A percentile compares a stretch with the other conserved stretches of the same genome.
Conservation (phyloP, 768 basidiomycete genomes). For the Hygrophorus pudorinus region DNA sequence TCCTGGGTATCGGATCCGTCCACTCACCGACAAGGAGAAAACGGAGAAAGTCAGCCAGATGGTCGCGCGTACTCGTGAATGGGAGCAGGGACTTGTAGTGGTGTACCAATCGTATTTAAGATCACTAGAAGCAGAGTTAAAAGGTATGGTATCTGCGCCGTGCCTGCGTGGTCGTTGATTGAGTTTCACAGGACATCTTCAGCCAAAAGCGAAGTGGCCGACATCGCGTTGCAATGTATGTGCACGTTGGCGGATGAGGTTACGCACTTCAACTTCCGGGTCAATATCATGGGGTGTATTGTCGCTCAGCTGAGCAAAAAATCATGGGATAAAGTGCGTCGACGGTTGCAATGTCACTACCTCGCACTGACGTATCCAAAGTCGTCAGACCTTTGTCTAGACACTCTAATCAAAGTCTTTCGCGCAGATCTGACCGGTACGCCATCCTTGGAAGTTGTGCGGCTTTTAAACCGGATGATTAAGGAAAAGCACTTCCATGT, state of each 20-base stretch:
- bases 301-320: conserved; percentile 75
- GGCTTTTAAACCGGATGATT: conserved; percentile 89
- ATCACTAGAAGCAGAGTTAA: conserved; percentile 76
- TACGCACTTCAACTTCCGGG: conserved; percentile 94
- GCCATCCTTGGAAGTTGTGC: conserved; percentile 81
- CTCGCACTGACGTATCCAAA: conserved; percentile 21
- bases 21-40: conserved; percentile 84
- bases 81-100: conserved; percentile 86
- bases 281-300: conserved; percentile 84
- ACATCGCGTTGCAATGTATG: conserved; percentile 73
- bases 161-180: not conserved
- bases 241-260: conserved; percentile 75
- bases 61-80: conserved; percentile 83
- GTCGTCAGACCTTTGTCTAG: conserved; percentile 80
- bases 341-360: conserved; percentile 7
- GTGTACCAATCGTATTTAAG: conserved; percentile 88
- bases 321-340: conserved; percentile 80
- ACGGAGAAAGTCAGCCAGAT: conserved; percentile 90
- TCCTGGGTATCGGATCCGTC: conserved; percentile 91
- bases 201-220: conserved; percentile 60
- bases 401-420: conserved; percentile 76
- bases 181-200: conserved; percentile 4
- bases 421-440: conserved; percentile 70
- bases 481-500: conserved; percentile 88
- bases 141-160: conserved; percentile 39